A percentile compares a stretch with the other conserved stretches of the same genome.
Conservation (phyloP, 164 flowering plant species). For the Stephania japonica region DNA sequence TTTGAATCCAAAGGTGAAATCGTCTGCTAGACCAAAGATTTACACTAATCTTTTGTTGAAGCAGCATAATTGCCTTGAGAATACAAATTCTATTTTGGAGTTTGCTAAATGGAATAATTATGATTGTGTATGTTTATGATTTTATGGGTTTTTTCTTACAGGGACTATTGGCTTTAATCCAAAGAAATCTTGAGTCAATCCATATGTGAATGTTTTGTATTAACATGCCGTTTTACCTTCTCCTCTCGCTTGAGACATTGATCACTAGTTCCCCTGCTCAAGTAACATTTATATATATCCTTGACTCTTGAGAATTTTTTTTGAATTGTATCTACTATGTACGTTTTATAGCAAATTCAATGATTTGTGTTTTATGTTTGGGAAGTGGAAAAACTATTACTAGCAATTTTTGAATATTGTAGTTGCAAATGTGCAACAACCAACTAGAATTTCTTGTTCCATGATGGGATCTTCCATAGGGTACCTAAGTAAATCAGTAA, state of each 20-base stretch:
- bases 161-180: slow-evolving; percentile 99
- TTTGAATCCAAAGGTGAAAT: slow-evolving; percentile 54
- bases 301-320: background rate
- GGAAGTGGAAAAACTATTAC: slow-evolving; percentile 94
- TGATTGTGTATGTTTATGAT: background rate
- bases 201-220: slow-evolving; percentile 81
- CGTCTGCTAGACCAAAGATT: slow-evolving; percentile 52
- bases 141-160: slow-evolving; percentile 13
- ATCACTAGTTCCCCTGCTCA: slow-evolving; percentile 92
- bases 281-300: slow-evolving; percentile 34
- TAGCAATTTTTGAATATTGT: slow-evolving; percentile 75
- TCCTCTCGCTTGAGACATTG: slow-evolving; percentile 92
- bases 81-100: slow-evolving; percentile 3
- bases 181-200: slow-evolving; percentile 67
- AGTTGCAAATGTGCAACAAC: slow-evolving; percentile 74
- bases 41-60: slow-evolving; percentile 73
- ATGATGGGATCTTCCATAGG: slow-evolving; percentile 97
- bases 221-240: slow-evolving; percentile 77
- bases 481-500: slow-evolving; percentile 88
- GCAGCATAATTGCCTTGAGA: slow-evolving; percentile 76
- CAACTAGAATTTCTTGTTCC: slow-evolving; percentile 79
- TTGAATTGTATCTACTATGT: background rate
- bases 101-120: background rate
- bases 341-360: background rate
- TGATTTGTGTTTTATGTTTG: background rate